Conservation (phyloP, 1,284 basidiomycete species). For the Chalciporus sp. region DNA sequence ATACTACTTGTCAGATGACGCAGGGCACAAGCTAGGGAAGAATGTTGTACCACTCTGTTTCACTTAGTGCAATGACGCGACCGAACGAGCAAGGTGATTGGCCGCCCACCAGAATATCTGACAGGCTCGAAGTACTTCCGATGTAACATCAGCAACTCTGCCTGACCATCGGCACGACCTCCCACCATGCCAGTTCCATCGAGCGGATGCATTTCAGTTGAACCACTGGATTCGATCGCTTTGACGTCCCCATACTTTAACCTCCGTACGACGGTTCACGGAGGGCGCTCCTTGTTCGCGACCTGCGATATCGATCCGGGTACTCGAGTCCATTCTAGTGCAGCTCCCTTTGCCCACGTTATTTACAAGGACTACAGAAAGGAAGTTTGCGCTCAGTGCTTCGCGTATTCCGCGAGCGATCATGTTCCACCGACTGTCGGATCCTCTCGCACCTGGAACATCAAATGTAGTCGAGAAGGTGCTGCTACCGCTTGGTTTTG, state of each 20-base stretch:
- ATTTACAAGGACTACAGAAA: constrained; percentile 58
- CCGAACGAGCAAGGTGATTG: too few species aligned
- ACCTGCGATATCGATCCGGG: constrained; percentile 41
- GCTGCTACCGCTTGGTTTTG: constrained; percentile 58
- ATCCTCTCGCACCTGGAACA: constrained; percentile 42
- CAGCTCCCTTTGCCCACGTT: constrained; percentile 49
- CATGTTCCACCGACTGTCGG: constrained; percentile 13
- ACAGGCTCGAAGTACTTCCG: too few species aligned
- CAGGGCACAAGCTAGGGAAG: too few species aligned
- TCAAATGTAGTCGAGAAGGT: constrained; percentile 37
- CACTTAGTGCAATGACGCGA: too few species aligned
- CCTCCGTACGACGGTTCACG: constrained; percentile 41
- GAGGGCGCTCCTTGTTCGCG: constrained; percentile 57
- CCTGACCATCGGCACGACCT: neutral
- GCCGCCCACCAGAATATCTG: too few species aligned
- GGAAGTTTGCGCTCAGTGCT: constrained; percentile 66
- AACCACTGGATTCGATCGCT: neutral
- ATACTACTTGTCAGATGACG: too few species aligned
- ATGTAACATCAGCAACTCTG: neutral
- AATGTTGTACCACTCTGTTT: too few species aligned
- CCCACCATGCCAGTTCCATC: constrained; percentile 13
- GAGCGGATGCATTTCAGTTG: neutral
- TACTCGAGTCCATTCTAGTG: constrained; percentile 44
- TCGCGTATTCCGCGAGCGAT: constrained; percentile 57
- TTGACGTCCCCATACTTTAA: constrained; percentile 16